Evolutionary conservation across 352 stramenopile genomes (phyloP).

Genomic region (Phytophthora syringae): DNA sequence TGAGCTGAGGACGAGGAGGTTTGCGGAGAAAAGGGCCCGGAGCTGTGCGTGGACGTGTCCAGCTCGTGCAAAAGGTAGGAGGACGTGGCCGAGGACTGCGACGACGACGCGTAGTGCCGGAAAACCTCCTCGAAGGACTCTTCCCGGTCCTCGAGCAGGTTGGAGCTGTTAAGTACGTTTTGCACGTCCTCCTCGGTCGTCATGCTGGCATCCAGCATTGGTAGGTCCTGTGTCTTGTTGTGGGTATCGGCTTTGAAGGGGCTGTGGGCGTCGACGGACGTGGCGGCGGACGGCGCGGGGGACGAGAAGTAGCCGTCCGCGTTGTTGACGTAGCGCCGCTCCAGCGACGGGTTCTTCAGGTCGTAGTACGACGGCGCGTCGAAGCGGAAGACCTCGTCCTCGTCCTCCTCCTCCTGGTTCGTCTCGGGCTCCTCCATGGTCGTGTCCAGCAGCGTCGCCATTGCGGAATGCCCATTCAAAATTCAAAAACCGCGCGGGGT

Average conservation of each 20-base stretch:
- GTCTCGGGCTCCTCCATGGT: slow-evolving; percentile 49
- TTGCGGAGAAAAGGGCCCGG: slow-evolving; percentile 32
- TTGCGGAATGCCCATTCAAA: slow-evolving; percentile 30
- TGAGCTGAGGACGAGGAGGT: slow-evolving; percentile 30
- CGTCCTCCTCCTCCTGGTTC: slow-evolving; percentile 33
- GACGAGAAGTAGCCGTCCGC: slow-evolving; percentile 84
- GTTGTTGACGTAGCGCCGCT: slow-evolving; percentile 86
- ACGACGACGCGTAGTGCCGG: slow-evolving; percentile 61
- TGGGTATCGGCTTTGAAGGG: no score
- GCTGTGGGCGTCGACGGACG: slow-evolving; percentile 3
- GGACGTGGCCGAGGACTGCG: slow-evolving; percentile 50
- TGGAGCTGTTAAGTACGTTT: slow-evolving; percentile 38
- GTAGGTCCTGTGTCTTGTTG: slow-evolving; percentile 17
- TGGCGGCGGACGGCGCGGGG: slow-evolving; percentile 23
- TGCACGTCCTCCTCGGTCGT: slow-evolving; percentile 29
- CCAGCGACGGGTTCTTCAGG: slow-evolving; percentile 71
- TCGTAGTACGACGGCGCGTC: slow-evolving; percentile 87
- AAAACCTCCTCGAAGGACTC: slow-evolving; percentile 69
- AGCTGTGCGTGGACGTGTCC: slow-evolving; percentile 46
- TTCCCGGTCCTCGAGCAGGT: slow-evolving; percentile 44
- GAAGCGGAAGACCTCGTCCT: slow-evolving; percentile 80
- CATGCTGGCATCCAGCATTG: slow-evolving; percentile 54
- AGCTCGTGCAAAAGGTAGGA: slow-evolving; percentile 52
- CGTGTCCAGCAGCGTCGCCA: slow-evolving; percentile 47
- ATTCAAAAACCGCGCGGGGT: slow-evolving; percentile 22